Percentiles rank a stretch among this genome's conserved stretches.
Conservation (phyloP, 345 rosid genomes). For the Acer negundo region DNA sequence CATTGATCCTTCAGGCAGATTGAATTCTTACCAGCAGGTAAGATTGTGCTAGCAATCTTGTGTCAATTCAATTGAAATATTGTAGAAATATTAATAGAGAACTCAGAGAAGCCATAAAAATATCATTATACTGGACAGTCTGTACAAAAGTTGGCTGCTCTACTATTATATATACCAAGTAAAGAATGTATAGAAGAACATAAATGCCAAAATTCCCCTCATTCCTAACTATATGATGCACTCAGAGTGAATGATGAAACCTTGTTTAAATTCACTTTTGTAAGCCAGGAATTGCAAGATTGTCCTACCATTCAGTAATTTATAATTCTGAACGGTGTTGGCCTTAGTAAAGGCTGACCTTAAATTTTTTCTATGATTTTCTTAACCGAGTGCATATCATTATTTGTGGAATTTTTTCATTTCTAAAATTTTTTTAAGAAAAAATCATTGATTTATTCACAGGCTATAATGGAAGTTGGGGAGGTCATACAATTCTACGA, state of each 20-base stretch:
- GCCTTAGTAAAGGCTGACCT: neutral
- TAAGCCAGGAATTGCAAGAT: neutral
- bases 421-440: neutral
- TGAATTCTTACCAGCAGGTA: slow-evolving; percentile 86
- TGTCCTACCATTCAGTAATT: neutral
- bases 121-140: neutral
- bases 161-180: neutral
- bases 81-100: neutral
- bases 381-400: neutral
- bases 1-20: slow-evolving; percentile 72
- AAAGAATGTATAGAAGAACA: neutral
- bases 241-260: neutral
- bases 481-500: slow-evolving; percentile 89
- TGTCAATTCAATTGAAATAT: neutral
- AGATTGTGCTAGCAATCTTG: neutral
- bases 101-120: neutral
- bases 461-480: slow-evolving; percentile 90
- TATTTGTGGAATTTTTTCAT: neutral
- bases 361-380: neutral
- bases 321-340: neutral
- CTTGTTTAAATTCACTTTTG: neutral
- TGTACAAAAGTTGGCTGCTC: neutral
- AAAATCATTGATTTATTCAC: slow-evolving; percentile 17
- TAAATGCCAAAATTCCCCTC: neutral
- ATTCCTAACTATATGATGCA: neutral